These are phyloP conservation scores for Lenzites betulinus DNA, from an alignment of 768 basidiomycete species.

Conservation along the genomic window DNA sequence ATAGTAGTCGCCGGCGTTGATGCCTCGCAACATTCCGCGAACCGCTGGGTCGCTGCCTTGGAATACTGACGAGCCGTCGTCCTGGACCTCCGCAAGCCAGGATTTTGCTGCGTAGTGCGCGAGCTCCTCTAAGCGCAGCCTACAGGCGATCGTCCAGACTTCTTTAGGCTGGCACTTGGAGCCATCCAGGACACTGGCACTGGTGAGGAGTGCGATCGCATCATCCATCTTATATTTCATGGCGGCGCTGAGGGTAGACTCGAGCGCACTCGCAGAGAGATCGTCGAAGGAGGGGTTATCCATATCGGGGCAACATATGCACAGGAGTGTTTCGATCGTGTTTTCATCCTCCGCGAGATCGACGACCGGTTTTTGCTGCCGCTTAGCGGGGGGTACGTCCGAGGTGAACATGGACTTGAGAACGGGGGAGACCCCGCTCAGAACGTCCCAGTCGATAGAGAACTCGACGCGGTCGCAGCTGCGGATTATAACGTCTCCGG, in stretches of 20 bases:
- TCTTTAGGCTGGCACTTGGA: conserved; percentile 18
- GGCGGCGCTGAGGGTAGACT: conserved; percentile 4
- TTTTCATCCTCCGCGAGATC: conserved; percentile 18
- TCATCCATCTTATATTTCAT: conserved; percentile 13
- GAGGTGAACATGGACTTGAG: conserved; percentile 13
- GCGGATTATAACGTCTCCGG: conserved; percentile 18
- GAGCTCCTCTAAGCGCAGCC: conserved; percentile 31
- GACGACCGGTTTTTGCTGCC: background rate
- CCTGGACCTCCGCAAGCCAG: too few relatives aligned
- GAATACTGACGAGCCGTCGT: background rate
- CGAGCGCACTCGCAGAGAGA: background rate
- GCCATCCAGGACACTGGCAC: background rate
- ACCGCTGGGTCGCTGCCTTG: background rate
- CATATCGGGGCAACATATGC: conserved; percentile 25
- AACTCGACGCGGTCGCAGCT: conserved; percentile 19
- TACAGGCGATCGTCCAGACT: conserved; percentile 36
- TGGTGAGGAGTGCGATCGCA: background rate
- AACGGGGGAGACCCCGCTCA: conserved; percentile 16
- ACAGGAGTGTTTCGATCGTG: conserved; percentile 22
- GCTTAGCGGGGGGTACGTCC: background rate
- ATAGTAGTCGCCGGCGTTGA: conserved; percentile 10
- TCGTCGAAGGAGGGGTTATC: background rate
- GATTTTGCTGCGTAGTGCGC: conserved; percentile 14
- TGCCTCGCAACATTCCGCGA: background rate
- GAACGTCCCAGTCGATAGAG: conserved; percentile 13